These are phyloP conservation scores for Cercospora berteroae DNA, from an alignment of 2,329 filamentous ascomycete genomes.

Conservation along the genomic window DNA sequence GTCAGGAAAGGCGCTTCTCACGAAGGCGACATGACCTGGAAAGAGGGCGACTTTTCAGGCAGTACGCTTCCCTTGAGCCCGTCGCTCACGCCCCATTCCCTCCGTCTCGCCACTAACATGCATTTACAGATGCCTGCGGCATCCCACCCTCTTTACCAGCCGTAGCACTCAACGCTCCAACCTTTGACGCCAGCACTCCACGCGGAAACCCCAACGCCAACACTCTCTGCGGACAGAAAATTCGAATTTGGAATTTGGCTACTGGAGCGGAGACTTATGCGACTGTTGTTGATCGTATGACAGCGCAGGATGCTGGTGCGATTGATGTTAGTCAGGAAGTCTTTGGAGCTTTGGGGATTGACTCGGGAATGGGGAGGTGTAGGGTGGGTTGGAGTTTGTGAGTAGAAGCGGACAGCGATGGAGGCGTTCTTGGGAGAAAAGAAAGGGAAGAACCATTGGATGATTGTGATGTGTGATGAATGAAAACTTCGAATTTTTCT, in stretches of 20 bases:
- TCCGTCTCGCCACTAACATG: not conserved
- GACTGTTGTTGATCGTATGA: not conserved
- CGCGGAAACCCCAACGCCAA: not conserved
- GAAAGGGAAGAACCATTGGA: not conserved
- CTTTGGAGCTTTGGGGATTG: not conserved
- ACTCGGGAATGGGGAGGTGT: not conserved
- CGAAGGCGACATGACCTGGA: not conserved
- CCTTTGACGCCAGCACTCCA: not conserved
- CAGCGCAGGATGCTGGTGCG: not conserved
- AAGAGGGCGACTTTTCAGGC: not conserved
- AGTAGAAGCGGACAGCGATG: not conserved
- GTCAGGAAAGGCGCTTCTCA: not conserved
- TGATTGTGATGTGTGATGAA: not conserved
- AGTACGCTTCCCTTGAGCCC: not conserved
- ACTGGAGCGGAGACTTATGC: not conserved
- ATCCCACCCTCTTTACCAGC: not conserved
- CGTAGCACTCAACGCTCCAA: not conserved
- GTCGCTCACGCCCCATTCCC: not conserved
- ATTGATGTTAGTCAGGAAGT: not conserved
- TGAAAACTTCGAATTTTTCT: not conserved
- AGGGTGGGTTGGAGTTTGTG: not conserved
- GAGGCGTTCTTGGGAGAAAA: too few relatives aligned
- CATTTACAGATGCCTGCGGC: not conserved
- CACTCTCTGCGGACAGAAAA: not conserved
- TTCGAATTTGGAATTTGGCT: not conserved